Evolutionary conservation across 352 stramenopile genomes (phyloP), one percentile per base, ranked within the genome.

Genomic region (Pythium monospermum): DNA sequence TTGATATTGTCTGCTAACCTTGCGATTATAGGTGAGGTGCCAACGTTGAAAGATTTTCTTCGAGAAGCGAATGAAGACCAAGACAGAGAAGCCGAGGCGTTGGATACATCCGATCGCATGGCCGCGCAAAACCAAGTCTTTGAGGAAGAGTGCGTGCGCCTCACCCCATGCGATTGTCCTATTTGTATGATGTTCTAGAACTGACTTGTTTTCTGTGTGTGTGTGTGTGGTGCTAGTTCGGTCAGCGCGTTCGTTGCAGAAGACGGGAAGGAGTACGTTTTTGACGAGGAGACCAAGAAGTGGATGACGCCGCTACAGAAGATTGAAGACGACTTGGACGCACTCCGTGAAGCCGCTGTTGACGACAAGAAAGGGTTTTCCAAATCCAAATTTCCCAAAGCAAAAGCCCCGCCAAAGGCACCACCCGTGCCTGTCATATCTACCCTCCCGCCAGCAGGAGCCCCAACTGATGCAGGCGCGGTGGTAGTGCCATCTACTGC

Each of bases 291-390:
- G 39, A 70, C 59, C 10, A 68, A 64, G 16, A 66, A 70, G 45
- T 73, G 53, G 57, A 28, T 73, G n/a, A 70, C 65, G 1, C 65
- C 65, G 8, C 46, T 70, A 33, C 53, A 70, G 25, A 66, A 66
- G 31, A 73, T 73, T 15, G 40, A 67, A 36, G 57, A 71, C 10
- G 62, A 71, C 11, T 33, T 92, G 16, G 73, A 73, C 4, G 76
- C 70, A 18, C 57, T 93, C 0, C 73, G 74, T 13, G 73, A 91
- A 16, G 61, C 53, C 4, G 62, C 70, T 16, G 23, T 57, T 50
- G 13, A 50, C 25, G 22, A 66, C 60, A 68, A 27, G 44, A 70
- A 53, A 37, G 63, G 62, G 18, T 27, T 58, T n/a, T 71, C 69
- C 33, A 83, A 84, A 51, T 59, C 59, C 8, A 76, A 81, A 13